These are phyloP conservation scores for Scutellaria baicalensis DNA, from an alignment of 257 asterid species.

Conservation along the genomic window DNA sequence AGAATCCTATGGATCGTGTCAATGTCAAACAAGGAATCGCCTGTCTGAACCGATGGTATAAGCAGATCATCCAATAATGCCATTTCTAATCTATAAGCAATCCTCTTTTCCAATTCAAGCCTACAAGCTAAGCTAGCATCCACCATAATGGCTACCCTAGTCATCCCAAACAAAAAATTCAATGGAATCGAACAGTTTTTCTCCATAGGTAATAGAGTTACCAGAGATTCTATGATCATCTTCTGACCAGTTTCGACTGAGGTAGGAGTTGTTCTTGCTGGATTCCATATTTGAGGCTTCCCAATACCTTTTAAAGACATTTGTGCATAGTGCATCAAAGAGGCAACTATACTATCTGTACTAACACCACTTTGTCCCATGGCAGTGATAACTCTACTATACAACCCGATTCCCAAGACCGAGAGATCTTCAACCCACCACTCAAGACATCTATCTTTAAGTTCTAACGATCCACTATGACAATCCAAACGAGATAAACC, in stretches of 20 bases:
- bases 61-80: conserved; percentile 56
- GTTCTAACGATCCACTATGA: conserved; percentile 25
- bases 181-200: conserved; percentile 40
- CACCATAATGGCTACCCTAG: conserved; percentile 50
- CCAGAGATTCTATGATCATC: conserved; percentile 37
- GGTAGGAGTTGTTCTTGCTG: conserved; percentile 31
- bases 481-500: conserved; percentile 47
- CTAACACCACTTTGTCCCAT: conserved; percentile 46
- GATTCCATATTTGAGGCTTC: conserved; percentile 57
- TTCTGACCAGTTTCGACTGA: conserved; percentile 32
- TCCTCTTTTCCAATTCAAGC: conserved; percentile 52
- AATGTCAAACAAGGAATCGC: conserved; percentile 51
- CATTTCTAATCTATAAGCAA: conserved; percentile 44
- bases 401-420: conserved; percentile 35
- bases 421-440: conserved; percentile 73
- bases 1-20: conserved; percentile 49
- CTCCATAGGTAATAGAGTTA: conserved; percentile 39
- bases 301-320: conserved; percentile 44
- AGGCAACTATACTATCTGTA: conserved; percentile 40
- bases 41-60: conserved; percentile 43
- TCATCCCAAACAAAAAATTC: conserved; percentile 52
- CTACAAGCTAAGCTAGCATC: conserved; percentile 41
- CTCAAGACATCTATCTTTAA: conserved; percentile 34
- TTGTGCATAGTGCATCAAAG: conserved; percentile 56
- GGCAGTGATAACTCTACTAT: conserved; percentile 33